Evolutionary conservation across 164 flowering plant genomes (phyloP).

Genomic region (Saururus chinensis): DNA sequence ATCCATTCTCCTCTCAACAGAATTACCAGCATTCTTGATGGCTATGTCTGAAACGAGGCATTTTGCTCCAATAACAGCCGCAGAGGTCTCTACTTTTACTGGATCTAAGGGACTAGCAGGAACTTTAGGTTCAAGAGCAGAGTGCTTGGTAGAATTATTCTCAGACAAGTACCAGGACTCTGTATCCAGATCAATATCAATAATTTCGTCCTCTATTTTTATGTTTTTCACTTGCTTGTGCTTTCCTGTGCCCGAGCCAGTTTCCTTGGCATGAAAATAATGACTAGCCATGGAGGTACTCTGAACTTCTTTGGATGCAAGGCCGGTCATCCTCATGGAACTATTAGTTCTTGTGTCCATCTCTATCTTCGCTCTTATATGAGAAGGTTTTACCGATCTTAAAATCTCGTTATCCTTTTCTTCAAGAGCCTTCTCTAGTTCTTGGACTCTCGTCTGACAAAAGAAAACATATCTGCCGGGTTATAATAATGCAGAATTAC

Average conservation of each 20-base stretch:
- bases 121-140: neutral
- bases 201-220: conserved; percentile 5
- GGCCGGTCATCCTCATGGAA: conserved; percentile 6
- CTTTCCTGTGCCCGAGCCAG: conserved; percentile 3
- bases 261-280: conserved; percentile 4
- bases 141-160: too few relatives aligned
- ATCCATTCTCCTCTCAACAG: conserved; percentile 2
- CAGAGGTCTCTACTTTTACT: neutral
- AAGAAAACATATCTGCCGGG: neutral
- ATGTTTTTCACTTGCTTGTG: conserved; percentile 7
- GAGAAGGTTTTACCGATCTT: conserved; percentile 45
- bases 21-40: too few relatives aligned
- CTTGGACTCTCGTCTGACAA: conserved; percentile 54
- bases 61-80: neutral
- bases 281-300: conserved; percentile 7
- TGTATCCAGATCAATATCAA: conserved; percentile 11
- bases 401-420: conserved; percentile 58
- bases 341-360: neutral
- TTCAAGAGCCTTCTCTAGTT: conserved; percentile 60
- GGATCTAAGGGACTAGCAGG: neutral
- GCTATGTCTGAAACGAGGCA: neutral
- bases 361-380: conserved; percentile 11
- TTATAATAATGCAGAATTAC: too few relatives aligned
- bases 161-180: neutral
- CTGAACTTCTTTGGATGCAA: conserved; percentile 4